Evolutionary conservation across 2,329 filamentous ascomycete genomes (phyloP), one percentile per base, ranked within the genome.

Genomic region (Beauveria medogensis): DNA sequence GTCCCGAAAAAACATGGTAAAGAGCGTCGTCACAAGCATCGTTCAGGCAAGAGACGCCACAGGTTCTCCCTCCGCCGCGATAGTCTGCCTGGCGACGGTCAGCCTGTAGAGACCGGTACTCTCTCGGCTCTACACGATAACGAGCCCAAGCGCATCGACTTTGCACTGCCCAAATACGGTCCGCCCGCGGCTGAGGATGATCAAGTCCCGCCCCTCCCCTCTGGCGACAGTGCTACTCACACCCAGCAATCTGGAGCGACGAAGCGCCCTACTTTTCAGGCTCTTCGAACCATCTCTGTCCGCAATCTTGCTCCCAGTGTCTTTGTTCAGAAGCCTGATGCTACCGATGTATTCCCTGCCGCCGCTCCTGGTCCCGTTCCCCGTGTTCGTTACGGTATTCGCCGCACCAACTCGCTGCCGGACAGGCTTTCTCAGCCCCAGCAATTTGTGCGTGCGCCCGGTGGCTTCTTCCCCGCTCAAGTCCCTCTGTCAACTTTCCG

Each of bases 321-420:
- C 61, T 92, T 92, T 66, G 77, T 77, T 0, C 79, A 82, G 62
- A 74, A 77, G 6, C 69, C 73, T 2, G 73, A 75, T 20, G 20
- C 64, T 2, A 62, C 66, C 4, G 64, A 61, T 1, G 28, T 66
- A 2, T 65, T 69, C 5, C 67, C 76, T 3, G 64, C 73, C 9
- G 40, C 40, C n/a, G 48, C 57, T 20, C 48, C 48, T 5, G 78
- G 82, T 2, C 76, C 79, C 12, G 77, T 84, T 48, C 82, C 84
- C 6, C 79, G 81, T 34, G 80, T 86, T 62, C 78, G 82, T 47
- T 83, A 83, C 65, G 83, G 83, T n/a, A 84, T 91, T 58, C 86
- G 88, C 60, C 82, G 89, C 59, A 90, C 89, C 22, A 90, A 84
- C 69, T 92, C 89, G 0, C 79, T 92, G 2, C 89, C 89, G 0